Evolutionary conservation across 305 asterid species (phyloP), one percentile per base, ranked within the genome.

Genomic region (Fraxinus baroniana): DNA sequence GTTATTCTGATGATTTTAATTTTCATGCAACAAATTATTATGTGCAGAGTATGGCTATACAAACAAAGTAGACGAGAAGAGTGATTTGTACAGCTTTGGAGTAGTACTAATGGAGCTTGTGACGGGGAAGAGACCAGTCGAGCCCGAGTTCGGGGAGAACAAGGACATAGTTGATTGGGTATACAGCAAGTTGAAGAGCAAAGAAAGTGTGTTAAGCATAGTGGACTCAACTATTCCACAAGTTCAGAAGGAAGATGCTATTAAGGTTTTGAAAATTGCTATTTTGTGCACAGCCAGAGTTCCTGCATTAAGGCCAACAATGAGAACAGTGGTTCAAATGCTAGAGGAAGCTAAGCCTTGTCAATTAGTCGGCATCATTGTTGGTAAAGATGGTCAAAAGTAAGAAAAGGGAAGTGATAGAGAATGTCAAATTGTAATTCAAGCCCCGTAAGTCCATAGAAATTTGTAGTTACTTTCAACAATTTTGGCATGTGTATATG

Each of bases 51-150:
- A 95, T 44, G 99, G 89, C 1, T 95, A 94, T 77, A 87, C 94
- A 0, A 87, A 86, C 82, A 94, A 90, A 83, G 96, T 95, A 86
- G 86, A 86, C 7, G 98, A 95, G 86, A 95, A 94, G 91, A 91
- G 97, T 64, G 99, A 95, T 46, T 90, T 95, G 0, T 95, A 95
- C 73, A 95, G 99, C 86, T 94, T 92, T 4, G 99, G 99, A 9
- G 97, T 95, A 0, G 99, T 95, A 3, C 86, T 95, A 57, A 91
- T 94, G 97, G 99, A 95, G 92, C 92, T 95, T 0, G 92, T 94
- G 82, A 94, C 98, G 10, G 96, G 98, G 57, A 93, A 90, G 87
- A 91, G 87, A 86, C 96, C 99, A 46, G 90, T 90, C 1, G 99
- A 91, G 86, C 83, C 94, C 0, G 97, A 91, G 86, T 95, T 86